Percentiles rank a stretch among this genome's conserved stretches.
Evolutionary conservation across 495 filamentous ascomycete species (phyloP).

Genomic region (Penicillium malachiteum): DNA sequence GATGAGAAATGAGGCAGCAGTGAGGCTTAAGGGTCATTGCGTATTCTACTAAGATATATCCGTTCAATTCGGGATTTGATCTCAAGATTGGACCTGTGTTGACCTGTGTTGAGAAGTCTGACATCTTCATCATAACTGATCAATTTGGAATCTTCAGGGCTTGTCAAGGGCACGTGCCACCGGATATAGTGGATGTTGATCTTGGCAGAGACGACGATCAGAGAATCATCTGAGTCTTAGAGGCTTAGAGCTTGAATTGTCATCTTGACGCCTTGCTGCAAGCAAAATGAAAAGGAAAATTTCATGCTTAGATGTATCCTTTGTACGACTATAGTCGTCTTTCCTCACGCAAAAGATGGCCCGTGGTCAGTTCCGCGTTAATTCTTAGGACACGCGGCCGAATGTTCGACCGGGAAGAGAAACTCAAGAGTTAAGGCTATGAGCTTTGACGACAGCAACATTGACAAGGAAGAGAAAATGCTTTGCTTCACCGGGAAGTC

Average conservation of each 20-base stretch:
- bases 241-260: not conserved
- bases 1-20: conserved; percentile 1
- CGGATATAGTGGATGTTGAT: conserved; percentile 1
- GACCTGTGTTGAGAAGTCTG: too few species aligned
- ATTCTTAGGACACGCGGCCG: conserved; percentile 22
- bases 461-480: not conserved
- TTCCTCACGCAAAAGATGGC: conserved; percentile 5
- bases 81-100: not conserved
- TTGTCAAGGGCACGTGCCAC: conserved; percentile 21
- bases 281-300: not conserved
- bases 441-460: not conserved
- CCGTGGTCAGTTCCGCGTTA: conserved; percentile 14
- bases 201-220: conserved; percentile 1
- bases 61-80: not conserved
- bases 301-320: not conserved
- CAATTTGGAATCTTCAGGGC: conserved; percentile 4
- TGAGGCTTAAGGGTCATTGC: conserved; percentile 9
- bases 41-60: conserved; percentile 15
- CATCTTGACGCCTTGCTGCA: conserved; percentile 7
- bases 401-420: conserved; percentile 19
- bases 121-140: too few species aligned
- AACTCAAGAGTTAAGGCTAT: not conserved
- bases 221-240: not conserved
- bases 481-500: not conserved
- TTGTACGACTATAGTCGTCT: conserved; percentile 11